phyloP scores from a whole-genome alignment of 2,329 filamentous ascomycete species.

The Pyrenophora graminea region DNA sequence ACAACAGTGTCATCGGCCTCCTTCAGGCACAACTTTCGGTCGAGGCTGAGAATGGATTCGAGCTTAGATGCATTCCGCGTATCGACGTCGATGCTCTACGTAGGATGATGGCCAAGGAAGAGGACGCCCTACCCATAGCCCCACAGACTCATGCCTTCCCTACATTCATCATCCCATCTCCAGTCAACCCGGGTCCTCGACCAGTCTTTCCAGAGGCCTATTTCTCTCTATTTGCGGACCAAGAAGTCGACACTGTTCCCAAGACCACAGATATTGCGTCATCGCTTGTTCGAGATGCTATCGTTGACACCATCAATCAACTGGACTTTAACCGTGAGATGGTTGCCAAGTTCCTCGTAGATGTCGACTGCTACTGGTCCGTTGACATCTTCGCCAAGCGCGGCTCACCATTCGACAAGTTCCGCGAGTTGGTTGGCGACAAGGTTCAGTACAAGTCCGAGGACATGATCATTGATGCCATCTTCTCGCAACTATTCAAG shows the following conservation, averaged over 20 bases:
- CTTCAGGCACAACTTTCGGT: slow-evolving; percentile 83
- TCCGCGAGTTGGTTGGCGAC: slow-evolving; percentile 68
- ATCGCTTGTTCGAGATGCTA: slow-evolving; percentile 79
- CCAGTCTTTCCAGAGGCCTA: slow-evolving; percentile 90
- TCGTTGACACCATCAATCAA: slow-evolving; percentile 91
- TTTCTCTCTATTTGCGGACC: slow-evolving; percentile 86
- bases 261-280: slow-evolving; percentile 74
- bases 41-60: slow-evolving; percentile 76
- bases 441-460: slow-evolving; percentile 94
- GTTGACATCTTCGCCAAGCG: slow-evolving; percentile 90
- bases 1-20: slow-evolving; percentile 75
- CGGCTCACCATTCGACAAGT: slow-evolving; percentile 87
- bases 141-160: slow-evolving; percentile 78
- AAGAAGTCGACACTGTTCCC: slow-evolving; percentile 88
- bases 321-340: slow-evolving; percentile 90
- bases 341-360: slow-evolving; percentile 86
- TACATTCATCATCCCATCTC: slow-evolving; percentile 72
- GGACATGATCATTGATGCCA: slow-evolving; percentile 94
- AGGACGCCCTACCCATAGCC: slow-evolving; percentile 53
- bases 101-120: slow-evolving; percentile 61
- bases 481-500: slow-evolving; percentile 93
- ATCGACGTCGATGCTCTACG: slow-evolving; percentile 51
- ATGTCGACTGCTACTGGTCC: slow-evolving; percentile 93
- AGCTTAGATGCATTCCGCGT: slow-evolving; percentile 66
- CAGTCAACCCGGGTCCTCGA: slow-evolving; percentile 72